Evolutionary conservation across 768 basidiomycete genomes (phyloP), one percentile per base, ranked within the genome.

Genomic region (Gloeophyllum trabeum): DNA sequence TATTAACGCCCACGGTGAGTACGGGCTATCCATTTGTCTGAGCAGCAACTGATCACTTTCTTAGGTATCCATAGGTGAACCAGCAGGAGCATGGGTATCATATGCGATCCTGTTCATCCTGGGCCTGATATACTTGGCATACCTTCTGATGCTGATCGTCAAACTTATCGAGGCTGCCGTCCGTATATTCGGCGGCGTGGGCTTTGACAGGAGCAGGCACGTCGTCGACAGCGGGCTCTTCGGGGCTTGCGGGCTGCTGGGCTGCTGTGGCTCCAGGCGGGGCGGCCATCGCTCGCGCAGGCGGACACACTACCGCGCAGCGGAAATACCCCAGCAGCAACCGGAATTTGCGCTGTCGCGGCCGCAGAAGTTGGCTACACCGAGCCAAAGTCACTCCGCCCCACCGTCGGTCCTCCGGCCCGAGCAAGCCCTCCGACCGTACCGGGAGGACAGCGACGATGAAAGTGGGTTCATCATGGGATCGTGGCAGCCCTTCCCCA

Each of bases 71-170:
- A 80, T 98, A 47, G 87, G 86, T 24, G 53, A 69, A 39, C 79
- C 82, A 20, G 80, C 92, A 14, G 77, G 77, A 14, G 84, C 86
- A 42, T 99, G 94, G 96, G 80, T 99, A 13, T 80, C 92, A 10
- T 97, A 94, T 59, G 87, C 89, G 51, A 81, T 98, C 45, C 70
- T 98, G 45, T 66, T 92, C 52, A 83, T 96, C 39, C 66, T 88
- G 22, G 73, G 74, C 7, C 69, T 97, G 44, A 80, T 89, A 36
- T 90, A 93, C 57, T 66, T 90, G 7, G 80, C 84, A n/a, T 77
- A 94, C 51, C 54, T 76, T 38, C 61, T 87, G 43, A 85, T 96
- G 71, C 75, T 97, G 30, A 40, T 84, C 26, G 76, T 83, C 62
- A 99, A 99, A 64, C 49, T 94, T 39, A 53, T 83, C 35, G 94